Evolutionary conservation across 306 rosid genomes (phyloP).

Genomic region (Arachis hypogaea): DNA sequence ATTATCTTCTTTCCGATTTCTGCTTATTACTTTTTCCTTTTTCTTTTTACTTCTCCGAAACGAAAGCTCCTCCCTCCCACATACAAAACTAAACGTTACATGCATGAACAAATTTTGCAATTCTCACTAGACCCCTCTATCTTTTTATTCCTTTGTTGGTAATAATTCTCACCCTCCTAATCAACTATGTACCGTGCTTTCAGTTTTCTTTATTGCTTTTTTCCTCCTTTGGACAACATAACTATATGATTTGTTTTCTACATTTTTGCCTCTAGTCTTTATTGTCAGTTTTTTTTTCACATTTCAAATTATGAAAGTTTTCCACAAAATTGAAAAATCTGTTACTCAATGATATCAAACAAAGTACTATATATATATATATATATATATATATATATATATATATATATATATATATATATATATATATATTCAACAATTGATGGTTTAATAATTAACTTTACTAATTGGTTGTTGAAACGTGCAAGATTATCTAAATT

Average conservation of each 20-base stretch:
- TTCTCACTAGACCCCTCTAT: not conserved
- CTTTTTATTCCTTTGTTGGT: not conserved
- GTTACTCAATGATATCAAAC: not conserved
- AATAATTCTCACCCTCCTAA: not conserved
- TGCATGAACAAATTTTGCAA: not conserved
- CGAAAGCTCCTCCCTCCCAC: slow-evolving; percentile 3
- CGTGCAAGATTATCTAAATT: not conserved
- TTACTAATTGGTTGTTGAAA: not conserved
- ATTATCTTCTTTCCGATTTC: slow-evolving; percentile 1
- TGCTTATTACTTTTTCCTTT: not conserved
- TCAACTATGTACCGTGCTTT: no score
- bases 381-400: no score
- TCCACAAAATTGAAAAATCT: no score
- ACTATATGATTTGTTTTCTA: no score
- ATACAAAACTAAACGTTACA: not conserved
- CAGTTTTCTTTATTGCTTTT: no score
- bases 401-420: no score
- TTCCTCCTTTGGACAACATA: no score
- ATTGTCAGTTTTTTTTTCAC: no score
- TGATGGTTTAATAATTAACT: not conserved
- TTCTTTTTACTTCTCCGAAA: not conserved
- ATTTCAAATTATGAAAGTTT: not conserved
- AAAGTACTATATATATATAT: no score
- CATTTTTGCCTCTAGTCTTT: no score
- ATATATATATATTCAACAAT: no score